These are phyloP conservation scores for Tulasnella sp. DNA, from an alignment of 768 basidiomycete species.

Conservation along the genomic window DNA sequence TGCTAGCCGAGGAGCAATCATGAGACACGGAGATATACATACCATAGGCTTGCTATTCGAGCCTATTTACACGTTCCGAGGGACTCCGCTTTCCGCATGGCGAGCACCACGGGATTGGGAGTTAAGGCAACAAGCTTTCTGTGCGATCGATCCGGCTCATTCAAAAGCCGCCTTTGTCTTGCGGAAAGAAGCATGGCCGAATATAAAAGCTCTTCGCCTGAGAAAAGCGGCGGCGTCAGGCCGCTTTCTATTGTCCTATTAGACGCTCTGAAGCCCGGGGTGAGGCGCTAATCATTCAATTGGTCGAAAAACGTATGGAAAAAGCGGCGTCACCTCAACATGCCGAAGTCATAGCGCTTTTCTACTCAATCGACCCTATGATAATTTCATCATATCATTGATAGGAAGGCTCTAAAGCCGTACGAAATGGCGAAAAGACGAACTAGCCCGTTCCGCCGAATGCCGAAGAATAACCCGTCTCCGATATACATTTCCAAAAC, in stretches of 20 bases:
- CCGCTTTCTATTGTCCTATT: neutral
- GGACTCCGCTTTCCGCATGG: neutral
- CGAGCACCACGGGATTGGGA: neutral
- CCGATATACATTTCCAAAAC: neutral
- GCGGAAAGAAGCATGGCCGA: neutral
- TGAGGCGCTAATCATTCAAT: conserved; percentile 8
- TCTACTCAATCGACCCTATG: neutral
- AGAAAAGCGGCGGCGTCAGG: neutral
- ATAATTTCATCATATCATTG: neutral
- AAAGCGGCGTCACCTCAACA: neutral
- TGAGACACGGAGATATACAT: neutral
- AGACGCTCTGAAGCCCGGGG: neutral
- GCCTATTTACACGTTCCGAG: neutral
- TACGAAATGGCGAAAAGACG: neutral
- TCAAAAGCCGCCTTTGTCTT: neutral
- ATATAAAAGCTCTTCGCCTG: neutral
- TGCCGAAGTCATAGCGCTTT: neutral
- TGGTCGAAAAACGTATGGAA: neutral
- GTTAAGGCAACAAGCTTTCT: neutral
- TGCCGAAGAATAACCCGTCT: neutral
- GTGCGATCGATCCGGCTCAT: neutral
- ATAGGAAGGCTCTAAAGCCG: neutral
- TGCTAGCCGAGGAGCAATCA: neutral
- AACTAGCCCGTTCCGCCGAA: neutral
- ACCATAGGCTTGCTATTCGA: neutral